A percentile compares a stretch with the other conserved stretches of the same genome.
Conservation (phyloP, 495 filamentous ascomycete species). For the Penicillium cinerascens region DNA sequence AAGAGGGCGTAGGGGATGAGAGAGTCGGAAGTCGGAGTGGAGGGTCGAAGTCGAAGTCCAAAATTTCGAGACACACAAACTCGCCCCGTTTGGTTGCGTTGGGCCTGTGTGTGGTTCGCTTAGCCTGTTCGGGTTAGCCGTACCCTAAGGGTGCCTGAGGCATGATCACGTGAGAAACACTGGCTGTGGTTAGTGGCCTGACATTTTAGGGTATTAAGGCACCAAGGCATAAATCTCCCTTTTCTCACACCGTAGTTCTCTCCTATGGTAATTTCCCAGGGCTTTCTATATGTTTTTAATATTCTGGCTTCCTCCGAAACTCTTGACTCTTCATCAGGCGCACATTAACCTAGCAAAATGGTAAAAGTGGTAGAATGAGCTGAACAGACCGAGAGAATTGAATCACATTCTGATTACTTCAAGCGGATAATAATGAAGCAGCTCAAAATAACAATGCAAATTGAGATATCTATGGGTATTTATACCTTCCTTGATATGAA, state of each 20-base stretch:
- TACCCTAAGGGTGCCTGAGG: constrained; percentile 34
- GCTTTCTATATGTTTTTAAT: neutral
- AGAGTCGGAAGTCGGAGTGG: constrained; percentile 38
- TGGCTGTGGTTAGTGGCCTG: neutral
- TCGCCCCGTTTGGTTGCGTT: constrained; percentile 30
- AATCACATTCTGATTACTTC: no score
- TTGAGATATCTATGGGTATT: no score
- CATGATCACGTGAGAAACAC: constrained; percentile 15
- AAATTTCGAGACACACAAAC: constrained; percentile 43
- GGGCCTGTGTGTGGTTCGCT: constrained; percentile 42
- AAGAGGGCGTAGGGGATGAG: constrained; percentile 34
- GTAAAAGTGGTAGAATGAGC: no score
- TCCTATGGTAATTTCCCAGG: neutral
- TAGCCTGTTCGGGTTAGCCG: constrained; percentile 44
- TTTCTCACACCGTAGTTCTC: no score
- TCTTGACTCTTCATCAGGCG: no score
- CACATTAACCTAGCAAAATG: no score
- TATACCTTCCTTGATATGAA: no score
- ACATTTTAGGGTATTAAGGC: neutral
- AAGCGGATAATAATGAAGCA: no score
- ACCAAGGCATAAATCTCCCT: neutral
- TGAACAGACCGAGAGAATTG: no score
- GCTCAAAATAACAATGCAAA: no score
- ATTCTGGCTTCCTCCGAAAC: neutral
- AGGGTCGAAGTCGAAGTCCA: constrained; percentile 39